Evolutionary conservation across 345 rosid species (phyloP).

Genomic region (Corchorus olitorius): DNA sequence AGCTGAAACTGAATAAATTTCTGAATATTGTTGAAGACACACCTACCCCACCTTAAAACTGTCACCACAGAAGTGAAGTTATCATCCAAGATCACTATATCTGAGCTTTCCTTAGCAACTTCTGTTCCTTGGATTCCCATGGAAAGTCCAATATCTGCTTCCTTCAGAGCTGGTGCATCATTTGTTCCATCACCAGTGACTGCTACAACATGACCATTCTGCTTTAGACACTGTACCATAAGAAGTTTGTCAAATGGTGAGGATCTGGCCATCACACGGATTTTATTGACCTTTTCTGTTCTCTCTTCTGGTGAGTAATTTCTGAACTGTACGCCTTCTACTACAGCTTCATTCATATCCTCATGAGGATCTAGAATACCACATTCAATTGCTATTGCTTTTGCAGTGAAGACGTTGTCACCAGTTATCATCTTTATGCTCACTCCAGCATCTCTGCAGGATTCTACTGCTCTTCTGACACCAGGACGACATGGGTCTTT

Average conservation of each 20-base stretch:
- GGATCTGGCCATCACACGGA: constrained; percentile 58
- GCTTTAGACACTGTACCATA: constrained; percentile 45
- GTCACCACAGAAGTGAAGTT: constrained; percentile 42
- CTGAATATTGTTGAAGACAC: constrained; percentile 47
- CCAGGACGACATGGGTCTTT: constrained; percentile 52
- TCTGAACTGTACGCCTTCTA: constrained; percentile 41
- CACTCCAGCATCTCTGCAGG: constrained; percentile 42
- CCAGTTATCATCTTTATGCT: constrained; percentile 43
- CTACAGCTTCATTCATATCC: constrained; percentile 22
- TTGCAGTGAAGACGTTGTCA: constrained; percentile 41
- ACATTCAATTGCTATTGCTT: constrained; percentile 43
- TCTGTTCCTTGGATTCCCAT: constrained; percentile 49
- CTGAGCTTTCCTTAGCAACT: constrained; percentile 45
- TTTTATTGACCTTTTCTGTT: constrained; percentile 26
- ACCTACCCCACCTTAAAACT: constrained; percentile 46
- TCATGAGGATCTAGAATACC: constrained; percentile 32
- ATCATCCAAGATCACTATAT: constrained; percentile 45
- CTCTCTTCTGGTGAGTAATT: constrained; percentile 35
- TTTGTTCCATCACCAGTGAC: constrained; percentile 62
- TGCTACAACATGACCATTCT: constrained; percentile 48
- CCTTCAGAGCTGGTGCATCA: constrained; percentile 57
- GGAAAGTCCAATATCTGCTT: constrained; percentile 44
- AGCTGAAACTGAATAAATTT: constrained; percentile 53
- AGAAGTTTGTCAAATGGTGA: constrained; percentile 55
- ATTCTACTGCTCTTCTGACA: constrained; percentile 40